Conservation (phyloP, 139 green algal genomes). For the Chlorella sp. region DNA sequence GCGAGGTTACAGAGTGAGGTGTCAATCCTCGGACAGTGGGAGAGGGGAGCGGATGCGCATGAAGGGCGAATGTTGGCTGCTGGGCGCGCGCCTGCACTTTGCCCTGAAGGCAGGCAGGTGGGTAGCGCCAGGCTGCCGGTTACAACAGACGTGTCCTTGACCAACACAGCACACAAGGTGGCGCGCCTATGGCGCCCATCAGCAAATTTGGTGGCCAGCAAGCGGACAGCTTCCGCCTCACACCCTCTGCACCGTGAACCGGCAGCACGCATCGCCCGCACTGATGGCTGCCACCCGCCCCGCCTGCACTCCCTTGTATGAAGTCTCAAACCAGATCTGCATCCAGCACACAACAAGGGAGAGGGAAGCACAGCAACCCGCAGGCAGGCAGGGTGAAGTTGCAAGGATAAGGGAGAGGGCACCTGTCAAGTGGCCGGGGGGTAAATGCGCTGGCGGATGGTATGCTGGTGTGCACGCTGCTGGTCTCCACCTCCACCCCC, state of each 20-base stretch:
- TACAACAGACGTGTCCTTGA: no score
- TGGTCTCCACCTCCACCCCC: no score
- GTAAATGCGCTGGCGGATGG: background rate
- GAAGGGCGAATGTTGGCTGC: background rate
- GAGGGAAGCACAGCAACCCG: background rate
- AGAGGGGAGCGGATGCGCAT: background rate
- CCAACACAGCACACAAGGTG: no score
- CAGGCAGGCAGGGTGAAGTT: background rate
- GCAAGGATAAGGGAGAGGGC: background rate
- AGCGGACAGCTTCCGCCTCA: background rate
- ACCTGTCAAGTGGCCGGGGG: background rate
- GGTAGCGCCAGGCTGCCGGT: no score
- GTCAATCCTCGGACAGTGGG: no score
- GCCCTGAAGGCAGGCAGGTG: background rate
- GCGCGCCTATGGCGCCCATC: no score
- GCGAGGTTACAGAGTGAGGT: no score
- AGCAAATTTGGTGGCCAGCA: background rate
- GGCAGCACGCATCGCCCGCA: slow-evolving; percentile 19
- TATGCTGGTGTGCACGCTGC: background rate
- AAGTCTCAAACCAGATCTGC: slow-evolving; percentile 25
- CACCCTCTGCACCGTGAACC: slow-evolving; percentile 10
- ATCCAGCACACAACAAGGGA: slow-evolving; percentile 28
- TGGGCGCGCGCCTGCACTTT: no score
- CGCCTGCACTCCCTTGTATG: slow-evolving; percentile 13
- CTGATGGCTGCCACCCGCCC: background rate